phyloP scores from a whole-genome alignment of 768 basidiomycete genomes.

The Ramaria rubella region DNA sequence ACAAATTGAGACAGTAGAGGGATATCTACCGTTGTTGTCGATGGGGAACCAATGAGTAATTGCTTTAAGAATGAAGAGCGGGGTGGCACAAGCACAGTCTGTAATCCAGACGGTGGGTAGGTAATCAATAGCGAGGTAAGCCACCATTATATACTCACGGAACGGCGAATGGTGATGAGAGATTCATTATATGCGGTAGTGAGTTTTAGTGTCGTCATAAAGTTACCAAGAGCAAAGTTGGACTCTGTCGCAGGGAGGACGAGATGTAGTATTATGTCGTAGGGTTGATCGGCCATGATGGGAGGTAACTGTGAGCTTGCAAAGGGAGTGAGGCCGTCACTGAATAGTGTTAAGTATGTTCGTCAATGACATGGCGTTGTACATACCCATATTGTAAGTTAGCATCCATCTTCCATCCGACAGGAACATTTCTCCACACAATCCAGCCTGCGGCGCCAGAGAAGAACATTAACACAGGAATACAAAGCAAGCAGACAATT shows the following conservation, averaged over 20 bases:
- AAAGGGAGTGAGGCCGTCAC: slow-evolving; percentile 60
- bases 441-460: slow-evolving; percentile 64
- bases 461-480: slow-evolving; percentile 55
- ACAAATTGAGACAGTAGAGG: slow-evolving; percentile 52
- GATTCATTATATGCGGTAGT: slow-evolving; percentile 57
- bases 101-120: neutral
- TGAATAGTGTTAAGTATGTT: slow-evolving; percentile 22
- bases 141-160: slow-evolving; percentile 41
- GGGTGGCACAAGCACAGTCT: slow-evolving; percentile 57
- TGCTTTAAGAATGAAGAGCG: slow-evolving; percentile 22
- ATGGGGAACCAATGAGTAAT: slow-evolving; percentile 36
- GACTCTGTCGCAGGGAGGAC: slow-evolving; percentile 56
- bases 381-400: slow-evolving; percentile 76
- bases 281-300: slow-evolving; percentile 58
- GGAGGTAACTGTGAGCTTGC: slow-evolving; percentile 46
- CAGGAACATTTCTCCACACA: slow-evolving; percentile 68
- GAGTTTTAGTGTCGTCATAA: slow-evolving; percentile 67
- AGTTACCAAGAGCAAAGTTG: slow-evolving; percentile 75
- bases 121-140: neutral
- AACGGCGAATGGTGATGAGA: slow-evolving; percentile 50
- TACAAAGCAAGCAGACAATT: slow-evolving; percentile 48
- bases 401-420: slow-evolving; percentile 61
- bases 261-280: slow-evolving; percentile 65
- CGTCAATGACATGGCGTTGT: neutral
- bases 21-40: slow-evolving; percentile 42